A percentile compares a stretch with the other conserved stretches of the same genome.
Evolutionary conservation across 78 protist genomes (phyloP).

Genomic region (Andalucia godoyi): DNA sequence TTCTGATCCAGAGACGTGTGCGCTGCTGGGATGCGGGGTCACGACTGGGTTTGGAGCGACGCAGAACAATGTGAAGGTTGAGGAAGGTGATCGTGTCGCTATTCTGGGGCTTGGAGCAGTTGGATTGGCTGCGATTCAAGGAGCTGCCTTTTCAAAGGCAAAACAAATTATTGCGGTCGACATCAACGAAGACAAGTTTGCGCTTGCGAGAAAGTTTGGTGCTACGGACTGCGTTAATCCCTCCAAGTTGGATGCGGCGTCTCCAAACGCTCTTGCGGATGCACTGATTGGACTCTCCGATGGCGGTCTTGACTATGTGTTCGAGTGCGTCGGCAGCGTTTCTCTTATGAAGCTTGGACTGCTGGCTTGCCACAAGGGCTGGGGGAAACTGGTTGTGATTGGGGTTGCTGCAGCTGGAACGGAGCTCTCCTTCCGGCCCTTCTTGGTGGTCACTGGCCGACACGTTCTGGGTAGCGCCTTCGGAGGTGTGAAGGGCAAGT

Average conservation of each 20-base stretch:
- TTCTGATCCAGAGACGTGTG: slow-evolving; percentile 51
- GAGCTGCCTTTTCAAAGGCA: slow-evolving; percentile 46
- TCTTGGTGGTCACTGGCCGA: slow-evolving; percentile 87
- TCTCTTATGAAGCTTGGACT: slow-evolving; percentile 71
- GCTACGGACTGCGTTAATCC: slow-evolving; percentile 83
- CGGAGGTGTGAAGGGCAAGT: slow-evolving; percentile 49
- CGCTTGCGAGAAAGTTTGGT: slow-evolving; percentile 59
- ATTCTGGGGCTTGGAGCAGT: slow-evolving; percentile 76
- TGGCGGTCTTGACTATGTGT: slow-evolving; percentile 78
- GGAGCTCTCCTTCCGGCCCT: slow-evolving; percentile 81
- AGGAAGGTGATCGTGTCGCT: slow-evolving; percentile 23
- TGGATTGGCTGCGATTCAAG: slow-evolving; percentile 52
- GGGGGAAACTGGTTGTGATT: slow-evolving; percentile 63
- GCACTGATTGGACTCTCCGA: slow-evolving; percentile 7
- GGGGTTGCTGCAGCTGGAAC: slow-evolving; percentile 78
- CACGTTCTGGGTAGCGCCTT: slow-evolving; percentile 69
- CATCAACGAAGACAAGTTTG: slow-evolving; percentile 61
- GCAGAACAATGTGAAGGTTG: slow-evolving; percentile 45
- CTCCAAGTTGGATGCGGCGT: slow-evolving; percentile 22
- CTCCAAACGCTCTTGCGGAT: slow-evolving; percentile 1
- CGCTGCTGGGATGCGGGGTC: slow-evolving; percentile 59
- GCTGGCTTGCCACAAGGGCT: slow-evolving; percentile 74
- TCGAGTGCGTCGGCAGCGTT: slow-evolving; percentile 80
- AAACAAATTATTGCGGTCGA: slow-evolving; percentile 75
- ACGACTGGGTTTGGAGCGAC: slow-evolving; percentile 74